Conservation (phyloP, 2,329 filamentous ascomycete genomes). For the Cladophialophora exuberans region DNA sequence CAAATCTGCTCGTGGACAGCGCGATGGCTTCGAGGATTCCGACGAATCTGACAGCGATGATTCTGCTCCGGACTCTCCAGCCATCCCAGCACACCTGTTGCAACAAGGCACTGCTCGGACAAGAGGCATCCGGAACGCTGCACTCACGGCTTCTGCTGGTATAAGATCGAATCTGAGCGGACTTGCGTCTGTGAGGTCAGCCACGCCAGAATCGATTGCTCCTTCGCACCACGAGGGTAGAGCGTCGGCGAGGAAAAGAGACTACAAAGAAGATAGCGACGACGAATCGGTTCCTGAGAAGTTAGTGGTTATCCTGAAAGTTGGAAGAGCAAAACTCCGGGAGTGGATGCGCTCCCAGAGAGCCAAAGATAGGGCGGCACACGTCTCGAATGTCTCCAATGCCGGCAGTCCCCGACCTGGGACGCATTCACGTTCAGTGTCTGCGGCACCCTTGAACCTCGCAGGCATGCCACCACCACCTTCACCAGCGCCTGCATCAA, state of each 20-base stretch:
- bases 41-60: constrained; percentile 87
- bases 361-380: constrained; percentile 49
- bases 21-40: constrained; percentile 70
- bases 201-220: constrained; percentile 76
- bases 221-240: constrained; percentile 72
- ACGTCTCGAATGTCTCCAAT: constrained; percentile 32
- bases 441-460: constrained; percentile 36
- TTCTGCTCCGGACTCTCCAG: constrained; percentile 83
- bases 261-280: constrained; percentile 76
- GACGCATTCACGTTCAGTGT: constrained; percentile 40
- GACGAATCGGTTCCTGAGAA: constrained; percentile 66
- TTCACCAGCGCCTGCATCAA: constrained; percentile 32
- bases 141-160: constrained; percentile 80
- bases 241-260: constrained; percentile 64
- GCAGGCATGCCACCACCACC: constrained; percentile 56
- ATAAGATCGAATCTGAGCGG: constrained; percentile 74
- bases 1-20: constrained; percentile 59
- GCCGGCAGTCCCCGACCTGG: constrained; percentile 33
- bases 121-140: constrained; percentile 85
- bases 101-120: constrained; percentile 78
- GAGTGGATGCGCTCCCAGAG: constrained; percentile 60
- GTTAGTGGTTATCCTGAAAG: constrained; percentile 73
- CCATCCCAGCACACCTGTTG: constrained; percentile 67
- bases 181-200: constrained; percentile 65
- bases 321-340: constrained; percentile 71